Percentiles rank a stretch among this genome's conserved stretches.
Evolutionary conservation across 164 flowering plant species (phyloP).

Genomic region (Stephania japonica): DNA sequence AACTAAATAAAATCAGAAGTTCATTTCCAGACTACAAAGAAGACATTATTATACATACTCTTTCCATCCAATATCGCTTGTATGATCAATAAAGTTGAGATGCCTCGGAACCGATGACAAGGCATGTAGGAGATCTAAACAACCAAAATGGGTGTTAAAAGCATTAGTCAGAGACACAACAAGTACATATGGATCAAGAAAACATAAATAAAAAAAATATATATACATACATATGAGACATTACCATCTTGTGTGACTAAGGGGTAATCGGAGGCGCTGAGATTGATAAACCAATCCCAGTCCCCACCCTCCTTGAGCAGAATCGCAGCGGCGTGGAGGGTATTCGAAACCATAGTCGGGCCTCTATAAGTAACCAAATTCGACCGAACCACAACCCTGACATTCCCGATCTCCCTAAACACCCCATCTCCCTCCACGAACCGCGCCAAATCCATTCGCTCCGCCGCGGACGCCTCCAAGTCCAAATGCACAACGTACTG

Average conservation of each 20-base stretch:
- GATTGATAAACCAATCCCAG: slow-evolving; percentile 90
- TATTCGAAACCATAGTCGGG: slow-evolving; percentile 77
- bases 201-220: too few species aligned
- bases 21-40: background rate
- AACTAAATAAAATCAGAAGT: background rate
- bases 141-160: background rate
- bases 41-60: slow-evolving; percentile 39
- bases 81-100: slow-evolving; percentile 80
- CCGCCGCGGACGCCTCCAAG: slow-evolving; percentile 51
- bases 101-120: slow-evolving; percentile 51
- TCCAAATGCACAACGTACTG: slow-evolving; percentile 76
- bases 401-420: slow-evolving; percentile 55
- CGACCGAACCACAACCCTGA: slow-evolving; percentile 40
- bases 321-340: slow-evolving; percentile 75
- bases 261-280: slow-evolving; percentile 89
- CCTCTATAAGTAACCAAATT: slow-evolving; percentile 86
- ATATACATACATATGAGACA: too few species aligned
- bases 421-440: slow-evolving; percentile 40
- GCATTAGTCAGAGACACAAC: background rate
- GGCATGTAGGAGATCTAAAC: slow-evolving; percentile 56
- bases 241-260: slow-evolving; percentile 87
- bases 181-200: too few species aligned
- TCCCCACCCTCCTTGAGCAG: slow-evolving; percentile 60
- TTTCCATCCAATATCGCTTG: slow-evolving; percentile 91
- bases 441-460: slow-evolving; percentile 46